Percentiles rank a stretch among this genome's conserved stretches.
These are phyloP conservation scores for Protea cynaroides DNA, from an alignment of 164 flowering plant species.

Conservation along the genomic window DNA sequence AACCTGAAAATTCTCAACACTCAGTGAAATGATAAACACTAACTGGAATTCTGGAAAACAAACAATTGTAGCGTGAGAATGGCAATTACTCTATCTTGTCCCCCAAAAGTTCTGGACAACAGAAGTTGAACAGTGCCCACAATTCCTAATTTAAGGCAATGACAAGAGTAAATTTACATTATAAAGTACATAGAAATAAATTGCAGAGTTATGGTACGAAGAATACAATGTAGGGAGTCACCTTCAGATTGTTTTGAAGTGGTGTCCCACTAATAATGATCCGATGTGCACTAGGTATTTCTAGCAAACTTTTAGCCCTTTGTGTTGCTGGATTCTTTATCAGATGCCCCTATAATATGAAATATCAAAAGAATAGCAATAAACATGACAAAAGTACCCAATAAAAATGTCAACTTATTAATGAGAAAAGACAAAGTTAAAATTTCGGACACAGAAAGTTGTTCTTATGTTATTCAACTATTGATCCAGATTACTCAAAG, in stretches of 20 bases:
- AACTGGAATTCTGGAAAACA: not conserved
- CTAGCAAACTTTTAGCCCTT: conserved; percentile 93
- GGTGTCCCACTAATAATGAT: conserved; percentile 97
- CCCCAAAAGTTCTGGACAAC: conserved; percentile 86
- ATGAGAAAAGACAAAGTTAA: not conserved
- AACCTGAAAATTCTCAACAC: conserved; percentile 41
- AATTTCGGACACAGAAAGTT: not conserved
- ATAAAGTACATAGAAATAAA: not conserved
- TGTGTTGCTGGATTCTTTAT: conserved; percentile 98
- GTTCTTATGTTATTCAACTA: not conserved
- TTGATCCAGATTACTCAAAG: too few species aligned
- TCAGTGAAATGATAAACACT: conserved; percentile 6
- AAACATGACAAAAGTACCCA: not conserved
- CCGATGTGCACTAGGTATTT: conserved; percentile 79
- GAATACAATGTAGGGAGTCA: conserved; percentile 14
- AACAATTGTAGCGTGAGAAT: conserved; percentile 3
- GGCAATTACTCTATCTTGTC: conserved; percentile 68
- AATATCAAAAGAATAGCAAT: not conserved
- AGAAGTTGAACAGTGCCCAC: conserved; percentile 95
- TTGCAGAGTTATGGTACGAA: not conserved
- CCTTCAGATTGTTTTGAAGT: conserved; percentile 95
- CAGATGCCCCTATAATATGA: conserved; percentile 71
- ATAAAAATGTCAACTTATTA: not conserved
- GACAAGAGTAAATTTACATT: not conserved
- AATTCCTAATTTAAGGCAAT: conserved; percentile 50